Conservation (phyloP, 2,329 filamentous ascomycete genomes). For the Talaromyces marneffei region DNA sequence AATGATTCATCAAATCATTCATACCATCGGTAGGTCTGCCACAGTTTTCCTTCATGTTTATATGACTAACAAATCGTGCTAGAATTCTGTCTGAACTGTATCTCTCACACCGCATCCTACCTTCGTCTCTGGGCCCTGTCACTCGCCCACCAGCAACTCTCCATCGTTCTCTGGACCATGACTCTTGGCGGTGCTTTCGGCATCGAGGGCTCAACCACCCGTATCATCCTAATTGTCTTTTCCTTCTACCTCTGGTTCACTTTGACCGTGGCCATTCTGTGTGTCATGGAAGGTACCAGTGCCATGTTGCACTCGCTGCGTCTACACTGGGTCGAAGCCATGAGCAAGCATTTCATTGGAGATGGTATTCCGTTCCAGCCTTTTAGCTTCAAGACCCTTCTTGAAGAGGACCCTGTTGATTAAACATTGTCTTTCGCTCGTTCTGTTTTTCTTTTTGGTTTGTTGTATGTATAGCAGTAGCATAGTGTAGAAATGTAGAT, state of each 20-base stretch:
- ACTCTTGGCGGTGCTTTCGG: constrained; percentile 73
- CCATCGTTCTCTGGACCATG: constrained; percentile 94
- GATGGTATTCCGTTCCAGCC: constrained; percentile 81
- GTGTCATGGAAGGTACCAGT: constrained; percentile 92
- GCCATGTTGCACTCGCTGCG: constrained; percentile 91
- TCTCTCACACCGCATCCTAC: constrained; percentile 97
- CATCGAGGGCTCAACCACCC: constrained; percentile 55
- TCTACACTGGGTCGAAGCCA: constrained; percentile 94
- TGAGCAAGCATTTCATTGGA: constrained; percentile 95
- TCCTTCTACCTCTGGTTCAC: constrained; percentile 88
- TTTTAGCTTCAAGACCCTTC: constrained; percentile 76
- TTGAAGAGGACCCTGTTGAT: constrained; percentile 68
- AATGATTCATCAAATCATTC: constrained; percentile 99
- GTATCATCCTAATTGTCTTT: constrained; percentile 73
- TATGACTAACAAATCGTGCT: constrained; percentile 38
- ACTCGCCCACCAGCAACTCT: constrained; percentile 95
- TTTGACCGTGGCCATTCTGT: constrained; percentile 71
- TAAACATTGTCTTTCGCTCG: constrained; percentile 20
- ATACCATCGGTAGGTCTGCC: constrained; percentile 63
- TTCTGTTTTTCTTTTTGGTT: background rate
- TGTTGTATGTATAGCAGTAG: constrained; percentile 11
- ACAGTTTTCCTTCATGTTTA: background rate
- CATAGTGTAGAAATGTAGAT: constrained; percentile 8
- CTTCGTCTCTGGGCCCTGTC: constrained; percentile 97
- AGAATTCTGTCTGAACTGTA: constrained; percentile 96